Evolutionary conservation across 2,329 filamentous ascomycete species (phyloP).

Genomic region (Emericellopsis atlantica): DNA sequence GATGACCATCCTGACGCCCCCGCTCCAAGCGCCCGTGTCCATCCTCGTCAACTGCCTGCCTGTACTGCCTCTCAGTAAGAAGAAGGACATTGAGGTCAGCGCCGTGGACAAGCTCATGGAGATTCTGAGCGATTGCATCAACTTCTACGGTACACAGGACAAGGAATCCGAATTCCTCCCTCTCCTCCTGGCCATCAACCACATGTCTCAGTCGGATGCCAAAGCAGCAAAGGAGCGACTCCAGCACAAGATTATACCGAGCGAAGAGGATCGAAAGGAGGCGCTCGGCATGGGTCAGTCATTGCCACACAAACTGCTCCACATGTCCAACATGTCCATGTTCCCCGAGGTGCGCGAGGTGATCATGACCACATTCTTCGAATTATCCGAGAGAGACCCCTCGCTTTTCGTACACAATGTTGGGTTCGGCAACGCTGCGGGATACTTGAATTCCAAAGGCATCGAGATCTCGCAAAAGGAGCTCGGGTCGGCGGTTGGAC

Average conservation of each 20-base stretch:
- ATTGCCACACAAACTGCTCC: conserved; percentile 64
- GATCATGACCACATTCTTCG: conserved; percentile 72
- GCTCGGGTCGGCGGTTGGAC: conserved; percentile 29
- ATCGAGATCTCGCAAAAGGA: conserved; percentile 47
- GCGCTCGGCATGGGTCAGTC: conserved; percentile 67
- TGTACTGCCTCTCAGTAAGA: conserved; percentile 7
- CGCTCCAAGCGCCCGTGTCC: conserved; percentile 8
- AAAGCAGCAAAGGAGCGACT: background rate
- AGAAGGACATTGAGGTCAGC: conserved; percentile 1
- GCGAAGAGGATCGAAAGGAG: conserved; percentile 59
- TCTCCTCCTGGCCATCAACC: conserved; percentile 4
- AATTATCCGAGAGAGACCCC: conserved; percentile 72
- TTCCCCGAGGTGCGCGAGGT: conserved; percentile 61
- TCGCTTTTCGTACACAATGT: conserved; percentile 78
- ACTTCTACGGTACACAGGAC: conserved; percentile 5
- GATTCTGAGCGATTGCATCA: conserved; percentile 5
- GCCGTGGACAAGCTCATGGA: conserved; percentile 6
- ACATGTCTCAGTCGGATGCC: conserved; percentile 2
- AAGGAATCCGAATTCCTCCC: conserved; percentile 6
- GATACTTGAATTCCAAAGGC: conserved; percentile 55
- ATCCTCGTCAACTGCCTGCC: conserved; percentile 8
- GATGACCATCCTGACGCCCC: conserved; percentile 5
- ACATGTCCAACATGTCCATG: conserved; percentile 61
- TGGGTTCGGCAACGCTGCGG: conserved; percentile 86
- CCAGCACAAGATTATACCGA: conserved; percentile 49